Evolutionary conservation across 2,329 filamentous ascomycete genomes (phyloP), one percentile per base, ranked within the genome.

Genomic region (Diaporthe batatas): DNA sequence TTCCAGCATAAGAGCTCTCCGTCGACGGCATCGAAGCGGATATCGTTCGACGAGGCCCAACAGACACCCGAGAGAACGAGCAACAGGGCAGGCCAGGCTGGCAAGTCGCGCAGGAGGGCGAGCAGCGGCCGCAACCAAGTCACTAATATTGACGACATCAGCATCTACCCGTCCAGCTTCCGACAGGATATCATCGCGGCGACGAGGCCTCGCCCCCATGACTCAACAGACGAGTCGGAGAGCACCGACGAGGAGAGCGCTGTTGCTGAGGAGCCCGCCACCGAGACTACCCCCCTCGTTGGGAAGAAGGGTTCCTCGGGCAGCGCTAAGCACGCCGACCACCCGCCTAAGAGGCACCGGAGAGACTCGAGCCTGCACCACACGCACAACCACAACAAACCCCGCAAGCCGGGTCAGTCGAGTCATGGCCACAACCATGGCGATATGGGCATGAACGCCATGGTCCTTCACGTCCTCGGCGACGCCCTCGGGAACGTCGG

Each of bases 381-480:
- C 54, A 86, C 89, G 69, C 96, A 98, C 83, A 94, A 95, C 79
- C 96, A 98, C 81, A 92, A 88, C 72, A 90, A 95, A 77, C 92
- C 94, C 1, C 91, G 90, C 78, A 88, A 92, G 72, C 81, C 86
- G 18, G 82, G 85, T 73, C 88, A 90, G 74, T 88, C 90, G 74
- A 89, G 91, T 36, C 90, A 93, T 77, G 90, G 93, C 39, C 94
- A 97, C 81, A 93, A 86, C 75, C 94, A 97, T 80, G 92, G 86
- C 73, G 95, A 99, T 79, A 92, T 99, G 86, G 98, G 98, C 82
- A 98, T 99, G 96, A 93, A 94, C 68, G 93, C 92, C 68, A 92
- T 95, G 85, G 84, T 95, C 73, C 86, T 93, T 36, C 91, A 93
- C 78, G 91, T 93, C 55, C 88, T 97, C 75, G 94, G 94, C 54